Conservation (phyloP, 164 flowering plant genomes). For the Berberis vulgaris region DNA sequence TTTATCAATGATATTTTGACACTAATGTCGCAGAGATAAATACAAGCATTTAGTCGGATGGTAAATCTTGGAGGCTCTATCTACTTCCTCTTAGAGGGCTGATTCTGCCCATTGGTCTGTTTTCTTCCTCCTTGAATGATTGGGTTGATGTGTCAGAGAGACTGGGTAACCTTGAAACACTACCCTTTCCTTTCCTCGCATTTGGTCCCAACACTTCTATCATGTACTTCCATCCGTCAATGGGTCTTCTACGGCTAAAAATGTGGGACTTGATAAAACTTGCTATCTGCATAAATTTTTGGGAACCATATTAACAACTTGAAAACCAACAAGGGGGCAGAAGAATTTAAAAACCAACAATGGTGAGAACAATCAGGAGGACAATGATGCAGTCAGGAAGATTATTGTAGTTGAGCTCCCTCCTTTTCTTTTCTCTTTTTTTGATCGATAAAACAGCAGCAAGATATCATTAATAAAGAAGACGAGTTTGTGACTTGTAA, state of each 20-base stretch:
- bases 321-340: neutral
- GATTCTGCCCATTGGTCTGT: conserved; percentile 13
- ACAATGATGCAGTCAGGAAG: too few relatives aligned
- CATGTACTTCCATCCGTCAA: conserved; percentile 99
- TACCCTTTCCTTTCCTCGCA: conserved; percentile 87
- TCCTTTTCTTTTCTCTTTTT: too few relatives aligned
- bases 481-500: too few relatives aligned
- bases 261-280: conserved; percentile 91
- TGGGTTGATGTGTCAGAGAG: conserved; percentile 75
- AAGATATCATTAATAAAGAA: too few relatives aligned
- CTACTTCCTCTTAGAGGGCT: conserved; percentile 30
- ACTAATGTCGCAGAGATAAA: neutral
- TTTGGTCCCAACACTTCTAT: conserved; percentile 95
- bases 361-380: too few relatives aligned
- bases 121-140: conserved; percentile 69
- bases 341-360: neutral
- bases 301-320: neutral
- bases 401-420: too few relatives aligned
- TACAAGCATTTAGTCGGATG: neutral
- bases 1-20: too few relatives aligned
- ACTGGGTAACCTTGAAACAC: conserved; percentile 66
- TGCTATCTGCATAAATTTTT: conserved; percentile 58
- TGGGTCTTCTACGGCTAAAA: conserved; percentile 92
- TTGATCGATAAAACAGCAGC: too few relatives aligned
- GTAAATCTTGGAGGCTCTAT: neutral